These are phyloP conservation scores for Cyphellophora attinorum DNA, from an alignment of 2,329 filamentous ascomycete genomes.

Conservation along the genomic window DNA sequence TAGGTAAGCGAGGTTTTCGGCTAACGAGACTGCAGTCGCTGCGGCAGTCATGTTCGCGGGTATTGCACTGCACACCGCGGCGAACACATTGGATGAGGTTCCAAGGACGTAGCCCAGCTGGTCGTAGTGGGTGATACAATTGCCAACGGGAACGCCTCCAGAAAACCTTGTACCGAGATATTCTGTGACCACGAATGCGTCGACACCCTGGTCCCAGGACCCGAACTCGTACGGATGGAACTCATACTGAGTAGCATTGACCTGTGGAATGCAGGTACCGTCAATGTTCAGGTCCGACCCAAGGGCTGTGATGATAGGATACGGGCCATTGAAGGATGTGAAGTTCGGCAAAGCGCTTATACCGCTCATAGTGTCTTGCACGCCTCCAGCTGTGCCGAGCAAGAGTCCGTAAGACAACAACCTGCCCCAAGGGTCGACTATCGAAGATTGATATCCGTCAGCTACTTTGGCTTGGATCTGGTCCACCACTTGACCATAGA, in stretches of 20 bases:
- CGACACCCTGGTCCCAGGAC: constrained; percentile 50
- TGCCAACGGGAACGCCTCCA: constrained; percentile 34
- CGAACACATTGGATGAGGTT: constrained; percentile 35
- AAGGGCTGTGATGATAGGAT: constrained; percentile 35
- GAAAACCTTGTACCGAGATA: constrained; percentile 53
- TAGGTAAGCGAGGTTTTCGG: constrained; percentile 20
- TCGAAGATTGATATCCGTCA: constrained; percentile 29
- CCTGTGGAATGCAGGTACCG: constrained; percentile 26
- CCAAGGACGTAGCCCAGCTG: constrained; percentile 39
- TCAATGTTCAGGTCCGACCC: constrained; percentile 25
- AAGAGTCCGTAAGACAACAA: constrained; percentile 32
- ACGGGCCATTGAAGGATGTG: constrained; percentile 30
- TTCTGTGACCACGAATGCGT: constrained; percentile 49
- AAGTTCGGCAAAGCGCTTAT: constrained; percentile 29
- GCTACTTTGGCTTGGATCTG: constrained; percentile 27
- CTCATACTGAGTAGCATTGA: constrained; percentile 54
- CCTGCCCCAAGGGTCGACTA: constrained; percentile 33
- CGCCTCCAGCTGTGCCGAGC: constrained; percentile 27
- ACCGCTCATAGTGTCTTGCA: constrained; percentile 24
- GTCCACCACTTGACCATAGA: constrained; percentile 22
- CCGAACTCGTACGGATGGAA: constrained; percentile 60
- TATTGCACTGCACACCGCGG: constrained; percentile 21
- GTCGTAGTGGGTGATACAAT: constrained; percentile 39
- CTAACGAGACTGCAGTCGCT: constrained; percentile 17
- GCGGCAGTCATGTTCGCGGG: constrained; percentile 15